Conservation (phyloP, 345 rosid genomes). For the Rhodamnia argentea region DNA sequence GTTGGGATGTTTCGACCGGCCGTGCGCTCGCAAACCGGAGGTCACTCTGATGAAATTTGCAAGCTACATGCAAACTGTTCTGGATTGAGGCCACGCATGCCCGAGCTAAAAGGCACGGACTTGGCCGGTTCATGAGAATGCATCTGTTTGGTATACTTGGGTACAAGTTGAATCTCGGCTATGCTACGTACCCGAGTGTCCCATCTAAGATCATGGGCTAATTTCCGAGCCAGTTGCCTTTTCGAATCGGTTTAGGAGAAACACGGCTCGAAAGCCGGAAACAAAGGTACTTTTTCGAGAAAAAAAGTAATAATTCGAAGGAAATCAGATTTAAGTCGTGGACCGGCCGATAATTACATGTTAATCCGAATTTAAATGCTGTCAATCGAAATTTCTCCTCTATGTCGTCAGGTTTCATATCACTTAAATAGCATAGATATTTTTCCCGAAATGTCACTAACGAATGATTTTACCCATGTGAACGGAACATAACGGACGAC, state of each 20-base stretch:
- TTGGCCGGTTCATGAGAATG: not conserved
- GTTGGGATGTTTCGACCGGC: rapidly evolving
- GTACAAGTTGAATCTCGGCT: not conserved
- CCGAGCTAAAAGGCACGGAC: rapidly evolving
- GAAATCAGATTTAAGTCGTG: not conserved
- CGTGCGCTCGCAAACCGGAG: not conserved
- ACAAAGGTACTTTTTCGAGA: not conserved
- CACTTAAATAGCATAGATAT: not conserved
- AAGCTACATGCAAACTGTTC: not conserved
- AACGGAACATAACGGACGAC: not conserved
- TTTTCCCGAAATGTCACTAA: not conserved
- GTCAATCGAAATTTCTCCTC: not conserved
- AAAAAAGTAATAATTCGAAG: not conserved
- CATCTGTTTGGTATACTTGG: not conserved
- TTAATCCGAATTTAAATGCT: not conserved
- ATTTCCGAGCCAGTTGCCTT: not conserved
- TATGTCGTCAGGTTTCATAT: not conserved
- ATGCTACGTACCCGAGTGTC: not conserved
- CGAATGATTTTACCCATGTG: not conserved
- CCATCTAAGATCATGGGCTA: not conserved
- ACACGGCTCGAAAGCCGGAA: not conserved
- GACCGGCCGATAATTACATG: not conserved
- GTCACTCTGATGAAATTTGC: rapidly evolving
- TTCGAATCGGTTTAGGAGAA: not conserved
- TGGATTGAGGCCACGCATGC: not conserved